Conservation (phyloP, 2,329 filamentous ascomycete genomes). For the Neonectria sp. region DNA sequence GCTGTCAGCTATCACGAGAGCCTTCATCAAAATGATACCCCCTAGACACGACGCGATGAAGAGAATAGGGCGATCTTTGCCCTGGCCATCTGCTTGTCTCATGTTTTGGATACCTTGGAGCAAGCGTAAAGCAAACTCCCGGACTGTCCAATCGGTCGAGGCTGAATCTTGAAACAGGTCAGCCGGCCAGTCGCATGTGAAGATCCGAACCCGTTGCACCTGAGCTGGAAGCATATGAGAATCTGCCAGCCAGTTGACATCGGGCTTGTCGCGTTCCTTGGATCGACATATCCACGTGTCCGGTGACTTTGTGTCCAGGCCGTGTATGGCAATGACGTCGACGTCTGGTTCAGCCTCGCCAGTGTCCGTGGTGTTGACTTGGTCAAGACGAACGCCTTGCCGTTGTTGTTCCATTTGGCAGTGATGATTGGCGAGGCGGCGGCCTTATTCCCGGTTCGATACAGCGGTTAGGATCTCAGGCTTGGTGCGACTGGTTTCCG, state of each 20-base stretch:
- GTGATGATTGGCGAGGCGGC: neutral
- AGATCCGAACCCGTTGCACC: neutral
- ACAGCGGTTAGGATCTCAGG: no score
- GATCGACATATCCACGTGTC: neutral
- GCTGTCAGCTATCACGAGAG: neutral
- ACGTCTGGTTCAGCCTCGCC: neutral
- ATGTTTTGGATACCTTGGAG: neutral
- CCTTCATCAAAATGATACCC: conserved; percentile 5
- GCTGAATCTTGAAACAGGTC: neutral
- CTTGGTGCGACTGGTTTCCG: no score
- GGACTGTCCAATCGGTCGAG: neutral
- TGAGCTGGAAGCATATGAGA: neutral
- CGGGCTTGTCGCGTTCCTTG: neutral
- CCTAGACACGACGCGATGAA: conserved; percentile 7
- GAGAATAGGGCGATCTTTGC: neutral
- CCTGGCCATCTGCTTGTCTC: neutral
- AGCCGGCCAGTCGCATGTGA: conserved; percentile 7
- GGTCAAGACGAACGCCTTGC: neutral
- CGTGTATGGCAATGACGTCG: neutral
- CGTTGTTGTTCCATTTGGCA: neutral
- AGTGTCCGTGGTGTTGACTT: neutral
- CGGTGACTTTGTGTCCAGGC: neutral
- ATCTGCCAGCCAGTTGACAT: neutral
- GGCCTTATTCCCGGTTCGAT: neutral
- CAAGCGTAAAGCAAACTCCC: conserved; percentile 1